Evolutionary conservation across 768 basidiomycete genomes (phyloP), one percentile per base, ranked within the genome.

Genomic region (Asterophora parasitica): DNA sequence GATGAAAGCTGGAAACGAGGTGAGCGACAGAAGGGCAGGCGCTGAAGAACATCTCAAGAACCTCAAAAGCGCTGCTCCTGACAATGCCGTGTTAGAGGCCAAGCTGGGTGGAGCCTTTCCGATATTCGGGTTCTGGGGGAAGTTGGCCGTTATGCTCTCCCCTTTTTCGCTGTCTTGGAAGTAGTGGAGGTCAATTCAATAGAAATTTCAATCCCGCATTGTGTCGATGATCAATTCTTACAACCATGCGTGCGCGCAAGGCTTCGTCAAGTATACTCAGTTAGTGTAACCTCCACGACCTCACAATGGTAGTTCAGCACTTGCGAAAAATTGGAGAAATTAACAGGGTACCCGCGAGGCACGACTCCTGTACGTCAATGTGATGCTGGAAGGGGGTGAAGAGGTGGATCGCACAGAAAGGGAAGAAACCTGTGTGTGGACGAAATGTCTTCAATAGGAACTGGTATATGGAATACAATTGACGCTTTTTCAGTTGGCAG

Each of bases 131-230:
- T 65, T 67, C 39, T 65, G 64, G 62, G 66, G 66, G 6, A 63
- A 58, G 38, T 50, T 67, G 38, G 61, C 64, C 1, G 57, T 67
- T 7, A 67, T 65, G 60, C 50, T 67, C n/a, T 63, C 64, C 1
- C 66, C 66, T 2, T 67, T 67, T 26, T 67, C 66, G 16, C 54
- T 67, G 52, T 64, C 63, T 13, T 67, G 66, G 66, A 59, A 60
- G 50, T 65, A 47, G 54, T 27, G 17, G 12, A 17, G n/a, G n/a
- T n/a, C n/a, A n/a, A n/a, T 37, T 30, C 10, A 5, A 10, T 30
- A 5, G 28, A 30, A 30, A 30, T 30, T 30, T 30, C n/a, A n/a
- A n/a, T n/a, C n/a, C n/a, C n/a, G n/a, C n/a, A n/a, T n/a, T n/a
- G n/a, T n/a, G n/a, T n/a, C n/a, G n/a, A n/a, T n/a, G n/a, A n/a